phyloP scores from a whole-genome alignment of 192 early-diverging fungal genomes.

The Backusella psychrophila region DNA sequence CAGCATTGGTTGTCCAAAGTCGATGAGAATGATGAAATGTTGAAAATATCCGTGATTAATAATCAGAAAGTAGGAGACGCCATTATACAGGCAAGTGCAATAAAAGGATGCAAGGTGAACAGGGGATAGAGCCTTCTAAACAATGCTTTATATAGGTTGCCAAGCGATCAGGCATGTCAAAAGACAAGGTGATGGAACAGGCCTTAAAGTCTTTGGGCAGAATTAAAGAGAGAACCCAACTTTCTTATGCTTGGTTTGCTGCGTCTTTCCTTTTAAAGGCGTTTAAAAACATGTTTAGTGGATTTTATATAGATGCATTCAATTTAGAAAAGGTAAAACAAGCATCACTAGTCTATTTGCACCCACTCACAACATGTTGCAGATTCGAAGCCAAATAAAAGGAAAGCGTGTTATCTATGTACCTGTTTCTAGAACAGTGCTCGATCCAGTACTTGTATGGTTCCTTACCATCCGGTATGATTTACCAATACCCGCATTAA shows the following conservation, averaged over 20 bases:
- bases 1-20: background rate
- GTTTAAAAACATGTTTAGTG: constrained; percentile 22
- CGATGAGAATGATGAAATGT: constrained; percentile 7
- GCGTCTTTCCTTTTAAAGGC: constrained; percentile 7
- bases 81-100: background rate
- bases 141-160: background rate
- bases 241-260: constrained; percentile 22
- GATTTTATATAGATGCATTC: background rate
- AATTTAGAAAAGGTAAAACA: constrained; percentile 9
- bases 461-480: constrained; percentile 13
- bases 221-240: constrained; percentile 15
- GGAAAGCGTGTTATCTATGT: constrained; percentile 21
- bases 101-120: background rate
- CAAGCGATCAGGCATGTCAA: constrained; percentile 11
- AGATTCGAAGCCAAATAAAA: constrained; percentile 9
- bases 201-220: background rate
- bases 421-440: constrained; percentile 15
- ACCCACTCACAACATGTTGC: background rate
- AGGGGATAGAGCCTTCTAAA: background rate
- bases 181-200: constrained; percentile 7
- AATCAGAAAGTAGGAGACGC: constrained; percentile 12
- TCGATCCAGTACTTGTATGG: constrained; percentile 14
- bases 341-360: no score
- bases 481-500: constrained; percentile 13
- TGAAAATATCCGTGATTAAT: constrained; percentile 5